A percentile compares a stretch with the other conserved stretches of the same genome.
Conservation (phyloP, 73 alveolate genomes). For the Stentor coeruleus region DNA sequence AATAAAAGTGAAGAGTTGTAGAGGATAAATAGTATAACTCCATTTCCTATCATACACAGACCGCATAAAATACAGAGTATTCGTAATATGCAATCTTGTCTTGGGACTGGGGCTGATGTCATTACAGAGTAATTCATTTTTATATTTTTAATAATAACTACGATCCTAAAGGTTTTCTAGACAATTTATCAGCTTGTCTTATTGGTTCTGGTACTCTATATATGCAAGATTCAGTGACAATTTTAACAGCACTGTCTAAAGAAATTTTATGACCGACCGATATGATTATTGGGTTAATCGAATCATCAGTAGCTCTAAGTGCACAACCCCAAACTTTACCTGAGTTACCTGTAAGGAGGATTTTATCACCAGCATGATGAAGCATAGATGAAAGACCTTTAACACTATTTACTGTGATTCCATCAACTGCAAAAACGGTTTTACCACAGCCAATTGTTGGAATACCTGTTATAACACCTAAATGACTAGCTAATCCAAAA, state of each 20-base stretch:
- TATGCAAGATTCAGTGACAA: constrained; percentile 59
- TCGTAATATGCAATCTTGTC: neutral
- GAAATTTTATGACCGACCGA: constrained; percentile 85
- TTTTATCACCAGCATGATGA: constrained; percentile 70
- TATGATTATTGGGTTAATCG: constrained; percentile 78
- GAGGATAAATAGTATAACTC: neutral
- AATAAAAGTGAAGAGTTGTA: neutral
- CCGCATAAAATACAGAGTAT: neutral
- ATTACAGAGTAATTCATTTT: neutral
- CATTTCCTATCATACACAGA: neutral
- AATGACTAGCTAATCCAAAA: constrained; percentile 95
- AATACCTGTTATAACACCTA: constrained; percentile 81
- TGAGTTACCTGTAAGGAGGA: constrained; percentile 69
- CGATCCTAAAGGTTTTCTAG: constrained; percentile 24
- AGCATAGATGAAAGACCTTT: constrained; percentile 55
- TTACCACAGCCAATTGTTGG: constrained; percentile 94
- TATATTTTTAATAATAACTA: too few species aligned
- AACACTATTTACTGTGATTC: constrained; percentile 71
- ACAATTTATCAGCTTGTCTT: constrained; percentile 53
- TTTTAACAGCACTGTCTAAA: constrained; percentile 74
- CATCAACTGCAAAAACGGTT: constrained; percentile 92
- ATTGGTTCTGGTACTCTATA: constrained; percentile 93
- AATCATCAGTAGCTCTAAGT: constrained; percentile 65
- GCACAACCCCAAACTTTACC: constrained; percentile 91
- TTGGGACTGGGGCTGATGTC: neutral